Base-by-base conservation (phyloP, 306 rosid genomes). In the Inga laurina region DNA sequence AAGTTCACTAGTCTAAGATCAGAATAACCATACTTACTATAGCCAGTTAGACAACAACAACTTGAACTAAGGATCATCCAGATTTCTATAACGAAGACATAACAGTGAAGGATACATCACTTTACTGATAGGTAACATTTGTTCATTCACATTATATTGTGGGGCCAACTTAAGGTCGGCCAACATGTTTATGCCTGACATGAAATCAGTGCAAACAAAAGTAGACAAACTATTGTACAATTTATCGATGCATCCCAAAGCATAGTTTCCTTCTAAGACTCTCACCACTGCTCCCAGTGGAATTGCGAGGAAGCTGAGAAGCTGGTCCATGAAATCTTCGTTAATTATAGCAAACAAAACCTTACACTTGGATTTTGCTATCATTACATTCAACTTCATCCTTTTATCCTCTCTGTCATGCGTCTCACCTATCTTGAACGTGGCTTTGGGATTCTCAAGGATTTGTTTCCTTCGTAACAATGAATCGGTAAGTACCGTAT, bases 401-500 rank as follows among this genome's bases (percentile, higher is more conserved):
- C 5, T 37, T 30, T 3, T 19, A 14, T 13, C 43, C 24, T 21
- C 30, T 10, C 5, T 18, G 74, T 2, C 61, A 5, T 19, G 9
- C 1, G 1, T 6, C 41, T 37, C 4, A 37, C 41, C 5, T 37
- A 37, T 37, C 41, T 4, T 3, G 5, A 4, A 0, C 41, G 41
- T 5, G 41, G 41, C 22, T 54, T 54, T 54, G 22, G 61, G 8
- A 54, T 54, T 54, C 24, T 18, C 61, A 54, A 19, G 18, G 2
- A 54, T 54, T 18, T 52, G 59, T 52, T 52, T 52, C 70, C 62
- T 81, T 77, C 4, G 10, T 0, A 62, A 27, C 45, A 82, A 11
- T 5, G 79, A 19, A 16, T 85, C 69, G 0, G 81, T 64, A 30
- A 73, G 18, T 21, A 83, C 41, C 7, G 83, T 30, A 21, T 54